Conservation (phyloP, 1,284 basidiomycete species). For the Anthracocystis walkeri region DNA sequence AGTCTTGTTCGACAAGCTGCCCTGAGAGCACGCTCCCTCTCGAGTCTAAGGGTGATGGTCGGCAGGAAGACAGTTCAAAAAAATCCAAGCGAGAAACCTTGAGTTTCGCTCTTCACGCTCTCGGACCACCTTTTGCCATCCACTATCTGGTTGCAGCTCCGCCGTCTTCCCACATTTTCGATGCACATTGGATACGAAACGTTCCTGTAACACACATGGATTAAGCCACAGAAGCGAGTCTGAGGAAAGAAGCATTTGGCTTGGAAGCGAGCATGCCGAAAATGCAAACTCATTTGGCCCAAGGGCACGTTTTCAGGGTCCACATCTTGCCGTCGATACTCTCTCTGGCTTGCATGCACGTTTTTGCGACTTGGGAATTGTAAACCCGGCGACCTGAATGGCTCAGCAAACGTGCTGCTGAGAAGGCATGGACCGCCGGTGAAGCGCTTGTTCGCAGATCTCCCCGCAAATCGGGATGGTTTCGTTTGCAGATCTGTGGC, state of each 20-base stretch:
- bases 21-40: constrained; percentile 2
- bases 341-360: not conserved
- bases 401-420: not conserved
- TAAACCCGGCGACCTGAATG: not conserved
- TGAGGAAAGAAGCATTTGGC: no score
- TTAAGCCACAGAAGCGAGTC: not conserved
- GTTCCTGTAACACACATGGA: not conserved
- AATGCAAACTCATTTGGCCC: constrained; percentile 2
- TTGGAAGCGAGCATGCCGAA: constrained; percentile 8
- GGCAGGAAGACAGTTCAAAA: not conserved
- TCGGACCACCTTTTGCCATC: not conserved
- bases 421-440: not conserved
- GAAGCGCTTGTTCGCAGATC: constrained; percentile 1
- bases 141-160: constrained; percentile 1
- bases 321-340: not conserved
- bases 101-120: constrained; percentile 3
- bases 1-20: constrained; percentile 7
- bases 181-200: not conserved
- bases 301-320: constrained; percentile 13
- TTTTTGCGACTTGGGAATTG: not conserved
- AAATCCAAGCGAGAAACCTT: constrained; percentile 12
- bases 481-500: no score
- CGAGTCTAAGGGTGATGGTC: constrained; percentile 1
- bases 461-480: not conserved
- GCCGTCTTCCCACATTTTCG: not conserved